Evolutionary conservation across 2,329 filamentous ascomycete genomes (phyloP).

Genomic region (Sarocladium strictum): DNA sequence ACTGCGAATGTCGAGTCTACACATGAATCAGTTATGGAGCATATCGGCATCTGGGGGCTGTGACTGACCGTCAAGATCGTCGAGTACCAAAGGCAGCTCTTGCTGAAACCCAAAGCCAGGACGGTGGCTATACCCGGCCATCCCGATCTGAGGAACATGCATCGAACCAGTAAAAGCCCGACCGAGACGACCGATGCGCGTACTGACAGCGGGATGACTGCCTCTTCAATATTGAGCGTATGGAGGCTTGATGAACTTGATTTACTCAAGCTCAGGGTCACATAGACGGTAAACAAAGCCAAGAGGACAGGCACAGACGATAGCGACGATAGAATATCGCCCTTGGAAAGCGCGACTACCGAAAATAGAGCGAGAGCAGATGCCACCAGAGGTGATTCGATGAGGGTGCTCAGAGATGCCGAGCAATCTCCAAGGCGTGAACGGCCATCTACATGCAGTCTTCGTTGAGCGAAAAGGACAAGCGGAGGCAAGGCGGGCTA

Average conservation of each 20-base stretch:
- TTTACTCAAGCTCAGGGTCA: conserved; percentile 14
- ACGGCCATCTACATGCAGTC: not conserved
- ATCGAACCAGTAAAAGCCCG: conserved; percentile 14
- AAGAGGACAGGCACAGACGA: conserved; percentile 22
- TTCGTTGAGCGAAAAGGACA: conserved; percentile 7
- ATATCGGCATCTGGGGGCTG: not conserved
- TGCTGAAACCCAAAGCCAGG: conserved; percentile 20
- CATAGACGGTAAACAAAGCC: conserved; percentile 24
- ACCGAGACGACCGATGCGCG: conserved; percentile 16
- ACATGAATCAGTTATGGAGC: not conserved
- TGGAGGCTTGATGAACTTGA: not conserved
- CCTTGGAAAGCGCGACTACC: conserved; percentile 20
- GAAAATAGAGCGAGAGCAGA: conserved; percentile 2
- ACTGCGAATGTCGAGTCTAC: conserved; percentile 26
- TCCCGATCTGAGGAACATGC: conserved; percentile 18
- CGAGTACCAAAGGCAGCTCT: conserved; percentile 30
- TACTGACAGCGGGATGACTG: conserved; percentile 18
- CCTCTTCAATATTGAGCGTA: conserved; percentile 19
- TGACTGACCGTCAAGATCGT: conserved; percentile 23
- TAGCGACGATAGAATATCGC: conserved; percentile 16
- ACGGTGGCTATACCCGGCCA: conserved; percentile 12
- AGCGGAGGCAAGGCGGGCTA: conserved; percentile 21
- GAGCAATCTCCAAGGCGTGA: not conserved
- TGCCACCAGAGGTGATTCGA: conserved; percentile 5
- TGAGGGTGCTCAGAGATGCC: not conserved